Conservation (phyloP, 2,329 filamentous ascomycete species). For the Ploettnerulaceae sp. region DNA sequence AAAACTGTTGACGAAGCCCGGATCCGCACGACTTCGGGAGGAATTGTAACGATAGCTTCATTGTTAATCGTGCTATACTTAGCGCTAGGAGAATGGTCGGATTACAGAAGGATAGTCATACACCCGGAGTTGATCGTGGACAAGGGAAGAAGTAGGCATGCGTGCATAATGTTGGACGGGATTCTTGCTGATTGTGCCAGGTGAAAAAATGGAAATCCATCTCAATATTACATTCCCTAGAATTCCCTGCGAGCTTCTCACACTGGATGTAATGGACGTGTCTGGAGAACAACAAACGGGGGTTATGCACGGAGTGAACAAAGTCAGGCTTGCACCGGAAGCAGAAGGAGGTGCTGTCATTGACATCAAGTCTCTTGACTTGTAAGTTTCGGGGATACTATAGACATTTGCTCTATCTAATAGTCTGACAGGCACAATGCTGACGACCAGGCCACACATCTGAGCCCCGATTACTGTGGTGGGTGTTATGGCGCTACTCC, state of each 20-base stretch:
- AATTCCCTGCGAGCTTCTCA: slow-evolving; percentile 90
- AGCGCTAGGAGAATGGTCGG: slow-evolving; percentile 91
- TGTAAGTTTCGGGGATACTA: slow-evolving; percentile 45
- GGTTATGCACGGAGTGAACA: slow-evolving; percentile 86
- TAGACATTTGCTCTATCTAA: slow-evolving; percentile 20
- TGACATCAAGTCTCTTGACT: slow-evolving; percentile 61
- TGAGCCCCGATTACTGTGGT: slow-evolving; percentile 90
- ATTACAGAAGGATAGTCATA: slow-evolving; percentile 81
- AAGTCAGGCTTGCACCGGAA: slow-evolving; percentile 72
- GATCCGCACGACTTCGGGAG: slow-evolving; percentile 90
- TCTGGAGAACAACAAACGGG: slow-evolving; percentile 95
- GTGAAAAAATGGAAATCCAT: slow-evolving; percentile 98
- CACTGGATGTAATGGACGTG: slow-evolving; percentile 98
- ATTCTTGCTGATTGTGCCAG: slow-evolving; percentile 39
- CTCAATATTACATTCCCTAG: slow-evolving; percentile 94
- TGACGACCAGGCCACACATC: slow-evolving; percentile 66
- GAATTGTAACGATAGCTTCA: slow-evolving; percentile 88
- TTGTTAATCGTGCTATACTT: slow-evolving; percentile 84
- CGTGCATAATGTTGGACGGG: neutral
- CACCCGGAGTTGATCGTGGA: slow-evolving; percentile 93
- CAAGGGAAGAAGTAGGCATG: slow-evolving; percentile 76
- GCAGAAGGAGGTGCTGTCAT: slow-evolving; percentile 73
- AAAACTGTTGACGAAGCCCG: slow-evolving; percentile 99
- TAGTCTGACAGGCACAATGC: slow-evolving; percentile 53
- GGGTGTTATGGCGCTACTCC: slow-evolving; percentile 82